Evolutionary conservation across 2,329 filamentous ascomycete species (phyloP), one percentile per base, ranked within the genome.

Genomic region (Hymenoscyphus salicellus): DNA sequence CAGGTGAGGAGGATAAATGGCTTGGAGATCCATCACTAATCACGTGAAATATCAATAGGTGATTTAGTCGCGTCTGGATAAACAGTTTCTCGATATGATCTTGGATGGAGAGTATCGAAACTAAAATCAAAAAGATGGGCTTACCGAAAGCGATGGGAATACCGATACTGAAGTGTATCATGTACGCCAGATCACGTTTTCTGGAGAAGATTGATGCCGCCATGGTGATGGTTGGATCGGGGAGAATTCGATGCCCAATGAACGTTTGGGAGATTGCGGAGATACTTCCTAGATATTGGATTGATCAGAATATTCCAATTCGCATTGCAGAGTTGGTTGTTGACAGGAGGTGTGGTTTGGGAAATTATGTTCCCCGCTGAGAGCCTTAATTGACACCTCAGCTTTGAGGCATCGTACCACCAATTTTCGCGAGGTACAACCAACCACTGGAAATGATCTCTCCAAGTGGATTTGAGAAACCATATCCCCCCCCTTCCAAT

Each of bases 101-200:
- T 14, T 38, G 4, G 11, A 38, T 17, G 11, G 11, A 14, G 2
- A 17, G 3, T 38, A 26, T 4, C 14, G 3, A 26, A 52, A 28
- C 30, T 38, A 4, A 57, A 26, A 26, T 14, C 26, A 55, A 46
- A n/a, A 11, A 30, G n/a, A 7, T 33, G 16, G 26, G 74, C 81
- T 68, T 77, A 88, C 86, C 76, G 67, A 89, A 81, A 77, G 89
- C 84, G 46, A 89, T 79, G 0, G 86, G 85, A 38, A 89, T 74
- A 71, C 89, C 86, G 26, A 84, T 82, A 60, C 80, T 63, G 76
- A 90, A 90, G 78, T 89, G 89, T 46, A 81, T 69, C 5, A 89
- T 78, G 69, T 86, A 85, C 3, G 65, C 65, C 0, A 74, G 67
- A 57, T 76, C 75, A 38, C 71, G 66, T 60, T 75, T 76, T 17